Base-by-base conservation (phyloP, 305 asterid genomes). In the Fraxinus sp. region DNA sequence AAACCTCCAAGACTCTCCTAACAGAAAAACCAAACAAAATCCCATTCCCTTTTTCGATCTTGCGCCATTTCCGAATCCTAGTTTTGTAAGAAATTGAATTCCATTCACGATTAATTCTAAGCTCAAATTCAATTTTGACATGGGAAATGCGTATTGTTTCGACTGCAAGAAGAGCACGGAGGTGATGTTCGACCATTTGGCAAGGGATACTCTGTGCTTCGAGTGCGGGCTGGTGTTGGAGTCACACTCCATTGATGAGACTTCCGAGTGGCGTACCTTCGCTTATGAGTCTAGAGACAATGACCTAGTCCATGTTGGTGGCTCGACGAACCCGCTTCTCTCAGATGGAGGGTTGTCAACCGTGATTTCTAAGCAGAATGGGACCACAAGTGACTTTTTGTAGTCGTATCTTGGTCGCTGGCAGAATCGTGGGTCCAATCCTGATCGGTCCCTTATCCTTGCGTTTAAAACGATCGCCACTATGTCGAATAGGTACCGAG, bases 191-290 rank as follows among this genome's bases (percentile, higher is more conserved):
- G 98, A 95, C 88, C 97, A 91, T 84, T 92, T 98, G 24, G 97
- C 98, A 0, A 98, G 98, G 30, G 98, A 95, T 88, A 92, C 93
- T 71, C 97, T 95, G 0, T 95, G 98, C 87, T 93, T 97, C 2
- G 98, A 95, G 90, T 95, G 98, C 84, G 98, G 98, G 0, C 88
- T 93, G 68, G 98, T 95, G 16, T 85, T 95, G 80, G 98, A 95
- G 82, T 92, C 98, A 13, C 94, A 93, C 74, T 88, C 97, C 37
- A 91, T 95, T 30, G 98, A 92, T 74, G 98, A 95, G 91, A 86
- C 95, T 3, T 94, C 95, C 0, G 98, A 94, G 87, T 94, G 97
- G 98, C 84, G 98, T 71, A 93, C 92, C 6, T 94, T 94, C 80
- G 97, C 97, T 7, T 91, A 94, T 64, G 98, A 94, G 70, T 89